Evolutionary conservation across 805 yeast species (phyloP).

Genomic region (Pichia californica): DNA sequence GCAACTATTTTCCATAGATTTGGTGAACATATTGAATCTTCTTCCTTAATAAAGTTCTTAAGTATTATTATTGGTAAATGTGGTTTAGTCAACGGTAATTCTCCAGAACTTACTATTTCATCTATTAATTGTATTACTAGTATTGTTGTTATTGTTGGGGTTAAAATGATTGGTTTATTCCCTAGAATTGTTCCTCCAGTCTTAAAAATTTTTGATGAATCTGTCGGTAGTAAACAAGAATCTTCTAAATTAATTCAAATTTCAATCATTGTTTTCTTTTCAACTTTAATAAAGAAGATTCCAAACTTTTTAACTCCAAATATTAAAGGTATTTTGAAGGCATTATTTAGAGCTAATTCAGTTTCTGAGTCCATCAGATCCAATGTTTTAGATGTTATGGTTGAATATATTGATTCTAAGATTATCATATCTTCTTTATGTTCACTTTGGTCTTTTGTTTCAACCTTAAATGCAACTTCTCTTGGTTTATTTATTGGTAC

Average conservation of each 20-base stretch:
- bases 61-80: slow-evolving; percentile 38
- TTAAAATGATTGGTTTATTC: slow-evolving; percentile 76
- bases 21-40: slow-evolving; percentile 43
- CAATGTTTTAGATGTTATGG: slow-evolving; percentile 53
- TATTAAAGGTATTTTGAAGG: slow-evolving; percentile 52
- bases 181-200: slow-evolving; percentile 79
- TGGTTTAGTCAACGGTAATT: slow-evolving; percentile 43
- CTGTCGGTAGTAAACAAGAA: slow-evolving; percentile 25
- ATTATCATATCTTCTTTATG: slow-evolving; percentile 56
- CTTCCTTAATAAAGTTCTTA: slow-evolving; percentile 44
- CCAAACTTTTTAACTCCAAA: slow-evolving; percentile 79
- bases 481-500: slow-evolving; percentile 67
- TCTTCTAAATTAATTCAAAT: slow-evolving; percentile 48
- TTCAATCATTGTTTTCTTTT: slow-evolving; percentile 62
- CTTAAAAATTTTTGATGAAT: slow-evolving; percentile 48
- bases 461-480: slow-evolving; percentile 35
- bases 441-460: slow-evolving; percentile 50
- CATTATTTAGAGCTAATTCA: slow-evolving; percentile 49
- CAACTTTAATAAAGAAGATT: slow-evolving; percentile 71
- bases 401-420: slow-evolving; percentile 61
- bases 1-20: slow-evolving; percentile 59
- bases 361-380: slow-evolving; percentile 58
- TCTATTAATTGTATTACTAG: slow-evolving; percentile 68
- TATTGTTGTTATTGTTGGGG: slow-evolving; percentile 70
- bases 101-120: slow-evolving; percentile 62